Evolutionary conservation across 2,329 filamentous ascomycete species (phyloP), one percentile per base, ranked within the genome.

Genomic region (Venturia nashicola): DNA sequence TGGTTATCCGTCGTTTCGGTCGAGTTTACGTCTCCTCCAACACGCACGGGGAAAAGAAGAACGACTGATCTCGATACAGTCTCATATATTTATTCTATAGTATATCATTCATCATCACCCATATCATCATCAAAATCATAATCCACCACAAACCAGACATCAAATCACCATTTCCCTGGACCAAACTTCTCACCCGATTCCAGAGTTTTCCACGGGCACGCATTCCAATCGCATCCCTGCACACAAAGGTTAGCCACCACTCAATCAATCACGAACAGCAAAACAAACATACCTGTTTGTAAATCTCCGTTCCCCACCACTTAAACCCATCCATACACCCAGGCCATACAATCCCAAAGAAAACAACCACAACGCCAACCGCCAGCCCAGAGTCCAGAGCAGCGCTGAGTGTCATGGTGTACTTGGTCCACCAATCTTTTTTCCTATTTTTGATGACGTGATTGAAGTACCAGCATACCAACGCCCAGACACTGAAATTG

Each of bases 221-320:
- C 90, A 72, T 86, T 80, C 89, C 90, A 94, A 76, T 94, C 90
- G 73, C 90, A 94, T 23, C 90, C 90, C 73, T 80, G 27, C 27
- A 60, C 54, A 63, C 62, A 61, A 32, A 51, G 20, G n/a, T 40
- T 32, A 61, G 64, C 64, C 62, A 55, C 16, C 36, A 42, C 11
- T 59, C 43, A 34, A 20, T 9, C 6, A n/a, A 6, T 44, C n/a
- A 54, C 27, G 44, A 32, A 8, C 9, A 51, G 36, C 27, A 55
- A 1, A 63, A 16, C 8, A 27, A 60, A 70, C 74, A 66, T 67
- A 77, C 76, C 73, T 86, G 81, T 74, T 91, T 92, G 72, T 91
- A 91, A 5, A 93, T 82, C 71, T 94, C 89, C 0, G 91, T 95
- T 0, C 91, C 91, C 91, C 90, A 95, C 91, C 90, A 95, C 64